A percentile compares a stretch with the other conserved stretches of the same genome.
These are phyloP conservation scores for Coleophoma eucalyptorum DNA, from an alignment of 2,329 filamentous ascomycete species.

Conservation along the genomic window DNA sequence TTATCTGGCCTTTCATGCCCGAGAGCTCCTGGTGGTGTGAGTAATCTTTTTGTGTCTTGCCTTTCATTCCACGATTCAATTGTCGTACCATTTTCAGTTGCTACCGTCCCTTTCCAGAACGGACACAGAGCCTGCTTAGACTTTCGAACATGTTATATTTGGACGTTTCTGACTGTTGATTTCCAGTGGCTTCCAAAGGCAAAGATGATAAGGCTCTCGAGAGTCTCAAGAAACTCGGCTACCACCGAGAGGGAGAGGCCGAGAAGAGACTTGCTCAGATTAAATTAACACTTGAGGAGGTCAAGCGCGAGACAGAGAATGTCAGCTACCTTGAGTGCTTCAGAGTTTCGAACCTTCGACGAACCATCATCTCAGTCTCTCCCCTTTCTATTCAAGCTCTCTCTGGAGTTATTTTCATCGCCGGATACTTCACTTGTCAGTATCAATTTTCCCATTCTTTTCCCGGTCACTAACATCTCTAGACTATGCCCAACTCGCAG, in stretches of 20 bases:
- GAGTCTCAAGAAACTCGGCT: conserved; percentile 30
- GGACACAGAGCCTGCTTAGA: too few species aligned
- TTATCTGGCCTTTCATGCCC: conserved; percentile 33
- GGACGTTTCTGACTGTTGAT: too few species aligned
- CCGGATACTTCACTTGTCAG: conserved; percentile 31
- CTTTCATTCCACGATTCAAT: too few species aligned
- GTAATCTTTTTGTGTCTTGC: too few species aligned
- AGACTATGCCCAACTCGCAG: not conserved
- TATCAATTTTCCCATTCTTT: not conserved
- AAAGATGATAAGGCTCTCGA: conserved; percentile 30
- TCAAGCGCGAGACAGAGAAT: conserved; percentile 15
- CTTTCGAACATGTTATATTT: too few species aligned
- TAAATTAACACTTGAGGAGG: conserved; percentile 15
- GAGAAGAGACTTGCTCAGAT: conserved; percentile 23
- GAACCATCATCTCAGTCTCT: conserved; percentile 8
- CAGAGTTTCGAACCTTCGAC: conserved; percentile 4
- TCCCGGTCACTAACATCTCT: not conserved
- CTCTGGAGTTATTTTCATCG: conserved; percentile 15
- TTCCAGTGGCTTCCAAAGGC: conserved; percentile 24
- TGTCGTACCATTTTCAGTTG: too few species aligned
- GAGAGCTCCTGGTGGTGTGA: conserved; percentile 37
- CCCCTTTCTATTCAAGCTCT: conserved; percentile 13
- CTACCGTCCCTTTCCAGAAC: too few species aligned
- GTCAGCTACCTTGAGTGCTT: conserved; percentile 9
- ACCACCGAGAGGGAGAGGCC: conserved; percentile 19